These are phyloP conservation scores for Termitomyces sp. DNA, from an alignment of 768 basidiomycete genomes.

Conservation along the genomic window DNA sequence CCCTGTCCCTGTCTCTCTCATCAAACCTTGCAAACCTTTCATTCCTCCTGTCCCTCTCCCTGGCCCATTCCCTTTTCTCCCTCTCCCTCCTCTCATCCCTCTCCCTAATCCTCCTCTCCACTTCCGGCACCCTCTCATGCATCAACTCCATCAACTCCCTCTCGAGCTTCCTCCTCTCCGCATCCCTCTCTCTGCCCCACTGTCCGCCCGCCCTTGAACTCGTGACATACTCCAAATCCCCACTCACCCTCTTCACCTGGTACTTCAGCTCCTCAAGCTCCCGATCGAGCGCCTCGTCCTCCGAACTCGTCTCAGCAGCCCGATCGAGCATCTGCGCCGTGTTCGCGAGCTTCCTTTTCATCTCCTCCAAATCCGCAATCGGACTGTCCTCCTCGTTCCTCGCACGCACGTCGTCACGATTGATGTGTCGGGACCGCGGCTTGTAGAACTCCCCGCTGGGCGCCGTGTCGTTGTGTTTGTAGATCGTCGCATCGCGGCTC, in stretches of 20 bases:
- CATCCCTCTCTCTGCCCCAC: conserved; percentile 66
- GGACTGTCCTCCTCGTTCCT: conserved; percentile 61
- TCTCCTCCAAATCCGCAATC: conserved; percentile 70
- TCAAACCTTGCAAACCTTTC: conserved; percentile 68
- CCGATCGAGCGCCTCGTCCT: conserved; percentile 87
- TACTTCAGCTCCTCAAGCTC: conserved; percentile 86
- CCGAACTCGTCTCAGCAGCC: conserved; percentile 60
- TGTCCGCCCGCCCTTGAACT: conserved; percentile 46
- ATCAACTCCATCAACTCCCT: conserved; percentile 78
- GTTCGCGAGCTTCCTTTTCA: conserved; percentile 78
- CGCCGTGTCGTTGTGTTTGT: conserved; percentile 67
- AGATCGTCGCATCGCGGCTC: conserved; percentile 84
- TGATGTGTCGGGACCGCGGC: conserved; percentile 76
- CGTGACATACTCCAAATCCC: conserved; percentile 85
- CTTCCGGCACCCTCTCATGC: conserved; percentile 89
- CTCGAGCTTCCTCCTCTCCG: conserved; percentile 82
- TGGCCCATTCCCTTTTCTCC: conserved; percentile 73
- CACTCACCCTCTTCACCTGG: conserved; percentile 79
- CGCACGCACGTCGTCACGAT: conserved; percentile 76
- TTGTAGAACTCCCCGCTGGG: conserved; percentile 65
- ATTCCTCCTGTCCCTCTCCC: conserved; percentile 82
- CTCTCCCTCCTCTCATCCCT: conserved; percentile 70
- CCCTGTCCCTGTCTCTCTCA: conserved; percentile 34
- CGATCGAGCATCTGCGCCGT: conserved; percentile 80
- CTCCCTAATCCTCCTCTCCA: conserved; percentile 80